Evolutionary conservation across 495 filamentous ascomycete species (phyloP).

Genomic region (Aspergillus biplanus): DNA sequence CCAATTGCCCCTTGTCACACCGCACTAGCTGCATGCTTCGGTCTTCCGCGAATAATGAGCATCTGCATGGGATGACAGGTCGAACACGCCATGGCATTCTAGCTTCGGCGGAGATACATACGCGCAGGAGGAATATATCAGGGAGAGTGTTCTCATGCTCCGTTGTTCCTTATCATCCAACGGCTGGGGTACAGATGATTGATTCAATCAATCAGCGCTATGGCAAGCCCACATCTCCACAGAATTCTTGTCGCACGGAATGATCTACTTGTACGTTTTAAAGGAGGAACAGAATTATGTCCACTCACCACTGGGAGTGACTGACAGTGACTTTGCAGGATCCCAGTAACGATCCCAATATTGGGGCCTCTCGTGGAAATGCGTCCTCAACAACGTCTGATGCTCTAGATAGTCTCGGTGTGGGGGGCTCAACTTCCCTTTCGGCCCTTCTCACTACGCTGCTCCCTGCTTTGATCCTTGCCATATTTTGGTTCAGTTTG

Average conservation of each 20-base stretch:
- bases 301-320: background rate
- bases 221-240: slow-evolving; percentile 18
- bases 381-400: slow-evolving; percentile 43
- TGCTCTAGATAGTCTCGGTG: slow-evolving; percentile 34
- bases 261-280: slow-evolving; percentile 25
- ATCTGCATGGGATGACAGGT: slow-evolving; percentile 34
- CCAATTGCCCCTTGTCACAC: slow-evolving; percentile 19
- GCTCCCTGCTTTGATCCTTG: slow-evolving; percentile 67
- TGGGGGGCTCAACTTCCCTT: slow-evolving; percentile 38
- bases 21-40: slow-evolving; percentile 25
- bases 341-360: slow-evolving; percentile 46
- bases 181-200: slow-evolving; percentile 7
- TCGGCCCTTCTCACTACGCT: slow-evolving; percentile 72
- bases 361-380: slow-evolving; percentile 48
- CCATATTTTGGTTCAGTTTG: slow-evolving; percentile 64
- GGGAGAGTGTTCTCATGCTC: background rate
- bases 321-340: slow-evolving; percentile 29
- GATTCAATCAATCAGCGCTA: slow-evolving; percentile 12
- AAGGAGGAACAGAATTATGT: background rate
- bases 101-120: slow-evolving; percentile 9
- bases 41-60: slow-evolving; percentile 17
- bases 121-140: slow-evolving; percentile 14
- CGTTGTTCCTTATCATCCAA: slow-evolving; percentile 1
- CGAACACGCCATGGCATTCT: slow-evolving; percentile 24
- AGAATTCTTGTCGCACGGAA: slow-evolving; percentile 20